Evolutionary conservation across 2,329 filamentous ascomycete genomes (phyloP).

Genomic region (Blumeriella jaapii): DNA sequence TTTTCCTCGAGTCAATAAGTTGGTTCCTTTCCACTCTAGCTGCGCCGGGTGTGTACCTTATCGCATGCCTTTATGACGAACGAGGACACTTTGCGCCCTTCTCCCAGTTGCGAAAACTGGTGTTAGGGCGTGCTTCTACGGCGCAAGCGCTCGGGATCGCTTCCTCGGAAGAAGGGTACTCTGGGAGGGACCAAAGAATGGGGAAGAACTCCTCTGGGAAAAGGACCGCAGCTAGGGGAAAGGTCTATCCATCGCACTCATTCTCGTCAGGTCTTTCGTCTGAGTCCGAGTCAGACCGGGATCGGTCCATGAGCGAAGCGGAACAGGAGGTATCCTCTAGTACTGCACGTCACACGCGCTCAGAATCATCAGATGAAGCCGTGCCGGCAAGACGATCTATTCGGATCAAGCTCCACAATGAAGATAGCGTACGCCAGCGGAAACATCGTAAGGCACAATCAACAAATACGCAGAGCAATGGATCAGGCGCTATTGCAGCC

Average conservation of each 20-base stretch:
- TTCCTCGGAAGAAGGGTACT: conserved; percentile 13
- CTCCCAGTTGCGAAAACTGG: conserved; percentile 55
- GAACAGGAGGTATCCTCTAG: conserved; percentile 13
- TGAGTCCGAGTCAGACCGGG: conserved; percentile 49
- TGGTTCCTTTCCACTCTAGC: conserved; percentile 70
- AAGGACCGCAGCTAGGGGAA: conserved; percentile 12
- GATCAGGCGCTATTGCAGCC: conserved; percentile 26
- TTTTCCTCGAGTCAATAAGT: conserved; percentile 63
- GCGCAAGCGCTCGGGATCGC: conserved; percentile 26
- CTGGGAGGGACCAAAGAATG: conserved; percentile 8
- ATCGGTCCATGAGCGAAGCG: conserved; percentile 21
- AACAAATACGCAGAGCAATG: conserved; percentile 32
- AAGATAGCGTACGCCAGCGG: conserved; percentile 61
- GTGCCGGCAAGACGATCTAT: conserved; percentile 67
- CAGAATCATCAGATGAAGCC: conserved; percentile 57
- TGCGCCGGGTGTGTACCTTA: conserved; percentile 70
- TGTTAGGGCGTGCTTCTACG: conserved; percentile 22
- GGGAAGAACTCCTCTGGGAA: conserved; percentile 13
- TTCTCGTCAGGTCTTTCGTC: conserved; percentile 55
- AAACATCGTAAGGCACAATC: conserved; percentile 54
- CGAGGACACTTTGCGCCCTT: conserved; percentile 70
- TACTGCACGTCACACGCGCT: conserved; percentile 42
- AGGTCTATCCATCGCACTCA: conserved; percentile 20
- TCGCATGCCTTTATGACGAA: conserved; percentile 74
- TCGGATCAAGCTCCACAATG: conserved; percentile 78